These are phyloP conservation scores for Fagopyrum homotropicum DNA, from an alignment of 148 eudicot genomes.

Conservation along the genomic window DNA sequence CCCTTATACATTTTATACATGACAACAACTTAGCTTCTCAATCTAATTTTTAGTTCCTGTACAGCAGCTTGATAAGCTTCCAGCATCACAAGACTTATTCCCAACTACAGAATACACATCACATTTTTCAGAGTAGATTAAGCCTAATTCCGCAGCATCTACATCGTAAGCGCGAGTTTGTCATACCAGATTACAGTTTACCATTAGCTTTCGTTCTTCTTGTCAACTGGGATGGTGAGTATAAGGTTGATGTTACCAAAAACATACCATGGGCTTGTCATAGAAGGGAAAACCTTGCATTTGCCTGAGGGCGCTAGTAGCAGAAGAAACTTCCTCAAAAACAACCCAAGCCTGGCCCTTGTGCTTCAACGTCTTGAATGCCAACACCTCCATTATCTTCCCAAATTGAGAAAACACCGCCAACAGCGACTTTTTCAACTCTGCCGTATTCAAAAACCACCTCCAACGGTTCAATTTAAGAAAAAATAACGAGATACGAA, in stretches of 20 bases:
- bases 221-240: neutral
- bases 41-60: neutral
- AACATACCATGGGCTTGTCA: conserved; percentile 86
- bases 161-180: neutral
- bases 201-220: neutral
- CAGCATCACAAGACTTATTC: neutral
- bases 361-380: conserved; percentile 93
- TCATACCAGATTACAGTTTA: neutral
- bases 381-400: conserved; percentile 83
- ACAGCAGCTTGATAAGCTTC: neutral
- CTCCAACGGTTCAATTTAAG: neutral
- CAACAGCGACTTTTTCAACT: conserved; percentile 72
- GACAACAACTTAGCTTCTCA: neutral
- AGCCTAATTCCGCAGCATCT: neutral
- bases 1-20: neutral
- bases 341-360: conserved; percentile 99
- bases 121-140: neutral
- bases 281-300: conserved; percentile 96
- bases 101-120: neutral
- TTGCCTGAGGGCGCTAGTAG: conserved; percentile 70
- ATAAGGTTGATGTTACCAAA: neutral
- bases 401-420: conserved; percentile 96
- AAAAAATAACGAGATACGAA: neutral
- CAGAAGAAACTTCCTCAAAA: conserved; percentile 78
- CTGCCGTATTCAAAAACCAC: conserved; percentile 20